These are phyloP conservation scores for Suhomyces pyralidae DNA, from an alignment of 805 yeast species.

Conservation along the genomic window DNA sequence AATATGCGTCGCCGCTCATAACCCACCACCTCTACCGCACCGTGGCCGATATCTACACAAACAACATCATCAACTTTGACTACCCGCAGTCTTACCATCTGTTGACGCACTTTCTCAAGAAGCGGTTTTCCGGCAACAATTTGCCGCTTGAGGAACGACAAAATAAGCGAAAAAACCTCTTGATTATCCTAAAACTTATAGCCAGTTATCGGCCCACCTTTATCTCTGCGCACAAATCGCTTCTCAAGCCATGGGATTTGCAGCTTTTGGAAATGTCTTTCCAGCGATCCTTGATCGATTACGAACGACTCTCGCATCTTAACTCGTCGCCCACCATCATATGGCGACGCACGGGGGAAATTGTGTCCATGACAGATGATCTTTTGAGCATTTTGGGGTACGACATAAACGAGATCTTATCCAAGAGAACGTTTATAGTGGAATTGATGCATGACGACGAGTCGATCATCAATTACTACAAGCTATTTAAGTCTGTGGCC, in stretches of 20 bases:
- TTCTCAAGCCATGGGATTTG: conserved; percentile 65
- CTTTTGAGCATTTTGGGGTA: conserved; percentile 68
- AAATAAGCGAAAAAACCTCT: conserved; percentile 29
- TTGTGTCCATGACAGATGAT: conserved; percentile 75
- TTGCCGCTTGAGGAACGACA: conserved; percentile 27
- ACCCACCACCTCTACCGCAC: conserved; percentile 55
- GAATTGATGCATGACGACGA: conserved; percentile 78
- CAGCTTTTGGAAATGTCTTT: conserved; percentile 48
- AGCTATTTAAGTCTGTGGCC: conserved; percentile 67
- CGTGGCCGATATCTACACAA: conserved; percentile 48
- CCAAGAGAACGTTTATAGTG: conserved; percentile 64
- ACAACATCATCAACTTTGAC: conserved; percentile 49
- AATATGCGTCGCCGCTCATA: conserved; percentile 56
- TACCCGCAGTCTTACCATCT: conserved; percentile 64
- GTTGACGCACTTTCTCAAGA: conserved; percentile 52
- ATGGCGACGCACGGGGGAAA: conserved; percentile 86
- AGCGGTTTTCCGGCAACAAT: conserved; percentile 53
- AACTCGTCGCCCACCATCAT: conserved; percentile 78
- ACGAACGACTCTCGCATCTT: conserved; percentile 42
- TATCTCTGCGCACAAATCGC: conserved; percentile 68
- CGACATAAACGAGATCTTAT: conserved; percentile 52
- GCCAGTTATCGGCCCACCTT: conserved; percentile 73
- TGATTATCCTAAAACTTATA: conserved; percentile 52
- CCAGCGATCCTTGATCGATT: conserved; percentile 43
- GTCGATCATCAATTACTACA: conserved; percentile 68